phyloP scores from a whole-genome alignment of 768 basidiomycete genomes.

The Clavulina sp. region DNA sequence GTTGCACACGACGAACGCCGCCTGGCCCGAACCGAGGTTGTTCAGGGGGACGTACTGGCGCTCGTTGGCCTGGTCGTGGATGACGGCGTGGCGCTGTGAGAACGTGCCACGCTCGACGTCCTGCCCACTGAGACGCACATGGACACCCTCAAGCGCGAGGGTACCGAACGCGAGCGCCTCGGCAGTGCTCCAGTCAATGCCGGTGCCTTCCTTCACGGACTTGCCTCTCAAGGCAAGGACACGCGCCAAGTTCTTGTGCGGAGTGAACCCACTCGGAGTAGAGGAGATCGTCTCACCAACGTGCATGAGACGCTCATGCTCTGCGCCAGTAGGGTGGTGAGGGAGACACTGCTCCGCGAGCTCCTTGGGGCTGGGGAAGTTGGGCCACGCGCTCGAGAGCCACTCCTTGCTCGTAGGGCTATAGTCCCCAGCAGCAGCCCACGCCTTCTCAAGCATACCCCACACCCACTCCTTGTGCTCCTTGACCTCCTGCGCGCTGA shows the following conservation, averaged over 20 bases:
- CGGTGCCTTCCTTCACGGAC: conserved; percentile 73
- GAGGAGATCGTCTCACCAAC: conserved; percentile 77
- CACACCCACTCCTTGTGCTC: conserved; percentile 99
- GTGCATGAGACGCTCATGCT: conserved; percentile 56
- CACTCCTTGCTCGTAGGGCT: conserved; percentile 89
- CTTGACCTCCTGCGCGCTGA: conserved; percentile 90
- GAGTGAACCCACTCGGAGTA: conserved; percentile 69
- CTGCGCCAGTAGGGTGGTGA: conserved; percentile 71
- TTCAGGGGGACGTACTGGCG: conserved; percentile 79
- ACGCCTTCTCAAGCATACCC: conserved; percentile 95
- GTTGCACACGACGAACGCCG: conserved; percentile 90
- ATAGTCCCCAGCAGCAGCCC: conserved; percentile 89
- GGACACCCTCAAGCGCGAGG: conserved; percentile 80
- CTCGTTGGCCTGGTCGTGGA: conserved; percentile 91
- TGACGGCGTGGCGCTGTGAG: conserved; percentile 92
- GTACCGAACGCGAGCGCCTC: conserved; percentile 94
- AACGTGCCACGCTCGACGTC: conserved; percentile 98
- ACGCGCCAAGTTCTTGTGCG: conserved; percentile 86
- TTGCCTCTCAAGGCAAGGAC: conserved; percentile 79
- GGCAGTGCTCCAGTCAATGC: conserved; percentile 97
- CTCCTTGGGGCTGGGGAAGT: conserved; percentile 94
- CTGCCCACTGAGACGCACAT: conserved; percentile 91
- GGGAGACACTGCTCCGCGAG: conserved; percentile 84
- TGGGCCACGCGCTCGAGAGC: conserved; percentile 95
- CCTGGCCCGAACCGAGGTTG: conserved; percentile 72